Evolutionary conservation across 805 yeast genomes (phyloP).

Genomic region (Yamadazyma takamatsuzukensis): DNA sequence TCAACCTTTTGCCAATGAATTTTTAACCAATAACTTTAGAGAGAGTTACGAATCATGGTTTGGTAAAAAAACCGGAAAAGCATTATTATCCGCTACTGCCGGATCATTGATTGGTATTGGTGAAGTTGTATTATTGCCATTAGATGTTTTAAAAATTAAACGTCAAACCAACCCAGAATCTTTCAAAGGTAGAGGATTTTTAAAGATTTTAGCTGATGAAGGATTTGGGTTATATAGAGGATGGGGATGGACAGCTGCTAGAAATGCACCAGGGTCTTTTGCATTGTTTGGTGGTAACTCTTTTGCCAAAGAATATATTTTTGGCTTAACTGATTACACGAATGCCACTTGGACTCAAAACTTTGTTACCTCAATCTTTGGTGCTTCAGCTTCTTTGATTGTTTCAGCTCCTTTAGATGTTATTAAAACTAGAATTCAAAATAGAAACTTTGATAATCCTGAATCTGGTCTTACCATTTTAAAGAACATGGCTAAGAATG

Average conservation of each 20-base stretch:
- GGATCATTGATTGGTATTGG: conserved; percentile 98
- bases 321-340: conserved; percentile 81
- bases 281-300: conserved; percentile 98
- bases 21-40: conserved; percentile 70
- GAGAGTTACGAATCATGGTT: conserved; percentile 67
- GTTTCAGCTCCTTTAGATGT: conserved; percentile 98
- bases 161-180: conserved; percentile 99
- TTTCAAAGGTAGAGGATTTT: conserved; percentile 96
- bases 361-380: conserved; percentile 89
- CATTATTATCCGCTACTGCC: conserved; percentile 94
- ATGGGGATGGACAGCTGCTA: conserved; percentile 99
- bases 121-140: conserved; percentile 90
- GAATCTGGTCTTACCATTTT: conserved; percentile 90
- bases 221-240: conserved; percentile 94
- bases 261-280: conserved; percentile 99
- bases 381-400: conserved; percentile 94
- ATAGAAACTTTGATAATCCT: conserved; percentile 91
- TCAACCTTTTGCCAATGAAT: conserved; percentile 97
- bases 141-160: conserved; percentile 95
- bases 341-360: conserved; percentile 94
- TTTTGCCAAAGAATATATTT: conserved; percentile 93
- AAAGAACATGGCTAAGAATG: conserved; percentile 89
- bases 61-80: conserved; percentile 95
- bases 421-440: conserved; percentile 97
- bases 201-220: conserved; percentile 82